These are phyloP conservation scores for Vitis hybrid DNA, from an alignment of 177 flowering plant species.

Conservation along the genomic window DNA sequence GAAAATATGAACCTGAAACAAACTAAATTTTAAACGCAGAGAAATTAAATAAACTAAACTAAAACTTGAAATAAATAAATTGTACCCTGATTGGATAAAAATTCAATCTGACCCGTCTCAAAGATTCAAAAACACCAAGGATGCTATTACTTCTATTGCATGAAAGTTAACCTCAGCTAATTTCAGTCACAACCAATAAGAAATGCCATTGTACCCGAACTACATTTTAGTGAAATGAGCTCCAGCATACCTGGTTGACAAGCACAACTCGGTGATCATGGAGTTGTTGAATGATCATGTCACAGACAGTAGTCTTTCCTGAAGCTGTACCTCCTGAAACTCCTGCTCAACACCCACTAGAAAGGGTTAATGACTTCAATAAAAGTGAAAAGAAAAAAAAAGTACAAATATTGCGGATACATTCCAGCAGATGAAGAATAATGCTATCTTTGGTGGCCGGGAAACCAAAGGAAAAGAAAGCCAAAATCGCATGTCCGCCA, in stretches of 20 bases:
- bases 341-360: constrained; percentile 40
- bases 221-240: neutral
- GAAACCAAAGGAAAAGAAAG: neutral
- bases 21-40: too few species aligned
- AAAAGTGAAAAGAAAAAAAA: neutral
- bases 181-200: too few species aligned
- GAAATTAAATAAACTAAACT: too few species aligned
- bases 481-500: neutral
- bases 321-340: constrained; percentile 99
- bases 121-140: too few species aligned
- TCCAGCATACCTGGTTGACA: constrained; percentile 70
- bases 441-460: neutral
- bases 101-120: too few species aligned
- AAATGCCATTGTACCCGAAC: too few species aligned
- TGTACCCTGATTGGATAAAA: too few species aligned
- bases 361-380: neutral
- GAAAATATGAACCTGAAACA: too few species aligned
- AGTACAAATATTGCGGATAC: neutral
- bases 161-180: too few species aligned
- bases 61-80: too few species aligned
- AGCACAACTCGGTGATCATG: constrained; percentile 97
- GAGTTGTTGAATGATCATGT: constrained; percentile 97
- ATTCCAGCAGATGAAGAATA: neutral
- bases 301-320: constrained; percentile 97
- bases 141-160: too few species aligned